Evolutionary conservation across 495 filamentous ascomycete species (phyloP).

Genomic region (Amorphotheca resinae): DNA sequence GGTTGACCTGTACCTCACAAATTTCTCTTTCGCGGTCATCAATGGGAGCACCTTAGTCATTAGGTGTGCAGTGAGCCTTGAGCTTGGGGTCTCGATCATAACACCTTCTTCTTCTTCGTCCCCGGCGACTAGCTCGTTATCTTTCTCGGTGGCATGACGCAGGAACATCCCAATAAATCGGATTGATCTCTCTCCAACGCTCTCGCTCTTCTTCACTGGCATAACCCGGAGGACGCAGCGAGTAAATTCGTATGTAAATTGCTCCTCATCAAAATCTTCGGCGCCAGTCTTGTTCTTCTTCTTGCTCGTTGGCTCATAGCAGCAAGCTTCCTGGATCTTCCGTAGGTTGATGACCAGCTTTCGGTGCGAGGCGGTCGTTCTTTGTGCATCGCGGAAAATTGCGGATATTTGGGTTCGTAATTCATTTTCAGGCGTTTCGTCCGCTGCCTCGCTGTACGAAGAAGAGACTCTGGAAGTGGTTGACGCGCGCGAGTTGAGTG

Average conservation of each 20-base stretch:
- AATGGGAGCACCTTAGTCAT: conserved; percentile 57
- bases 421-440: conserved; percentile 56
- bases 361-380: conserved; percentile 73
- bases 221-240: conserved; percentile 73
- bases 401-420: conserved; percentile 64
- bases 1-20: conserved; percentile 76
- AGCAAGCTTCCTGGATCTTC: conserved; percentile 80
- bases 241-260: conserved; percentile 76
- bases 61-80: conserved; percentile 60
- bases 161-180: conserved; percentile 80
- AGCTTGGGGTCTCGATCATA: conserved; percentile 68
- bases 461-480: conserved; percentile 26
- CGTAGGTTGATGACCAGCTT: conserved; percentile 78
- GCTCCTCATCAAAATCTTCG: conserved; percentile 60
- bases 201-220: conserved; percentile 83
- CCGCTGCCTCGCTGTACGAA: conserved; percentile 56
- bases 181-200: conserved; percentile 72
- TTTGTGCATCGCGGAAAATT: conserved; percentile 80
- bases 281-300: conserved; percentile 32
- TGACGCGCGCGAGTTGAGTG: conserved; percentile 35
- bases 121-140: conserved; percentile 40
- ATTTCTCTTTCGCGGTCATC: conserved; percentile 75
- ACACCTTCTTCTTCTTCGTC: conserved; percentile 44
- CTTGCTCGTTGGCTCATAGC: conserved; percentile 54
- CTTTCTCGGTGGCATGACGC: conserved; percentile 71